Percentiles rank a stretch among this genome's conserved stretches.
Evolutionary conservation across 108 stramenopile genomes (phyloP).

Genomic region (Pseudonitzschia pungens): DNA sequence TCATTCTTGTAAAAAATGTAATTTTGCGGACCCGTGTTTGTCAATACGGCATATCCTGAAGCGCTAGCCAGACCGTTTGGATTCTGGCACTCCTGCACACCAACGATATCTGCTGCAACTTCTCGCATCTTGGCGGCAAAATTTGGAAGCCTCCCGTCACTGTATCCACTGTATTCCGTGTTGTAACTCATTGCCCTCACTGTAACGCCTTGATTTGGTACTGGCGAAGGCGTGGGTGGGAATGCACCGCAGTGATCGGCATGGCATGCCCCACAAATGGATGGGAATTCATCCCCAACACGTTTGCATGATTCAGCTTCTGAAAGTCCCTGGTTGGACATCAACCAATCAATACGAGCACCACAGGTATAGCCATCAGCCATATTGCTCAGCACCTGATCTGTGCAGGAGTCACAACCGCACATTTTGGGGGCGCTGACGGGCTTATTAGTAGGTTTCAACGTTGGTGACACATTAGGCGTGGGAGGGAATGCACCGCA

Average conservation of each 20-base stretch:
- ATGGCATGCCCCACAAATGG: background rate
- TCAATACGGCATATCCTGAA: background rate
- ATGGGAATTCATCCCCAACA: constrained; percentile 8
- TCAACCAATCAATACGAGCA: background rate
- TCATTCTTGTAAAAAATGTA: background rate
- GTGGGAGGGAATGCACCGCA: too few relatives aligned
- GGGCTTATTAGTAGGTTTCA: too few relatives aligned
- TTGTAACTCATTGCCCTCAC: constrained; percentile 4
- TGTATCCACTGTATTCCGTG: background rate
- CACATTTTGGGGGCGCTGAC: background rate
- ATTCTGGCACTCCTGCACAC: constrained; percentile 2
- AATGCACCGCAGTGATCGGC: background rate
- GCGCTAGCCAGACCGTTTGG: background rate
- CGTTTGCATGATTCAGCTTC: background rate
- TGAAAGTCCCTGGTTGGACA: background rate
- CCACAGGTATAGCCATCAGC: background rate
- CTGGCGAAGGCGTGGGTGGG: background rate
- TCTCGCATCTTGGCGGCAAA: background rate
- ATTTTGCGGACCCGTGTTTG: background rate
- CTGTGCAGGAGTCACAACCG: background rate
- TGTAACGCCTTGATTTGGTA: background rate
- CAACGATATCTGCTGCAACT: background rate
- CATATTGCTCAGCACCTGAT: background rate
- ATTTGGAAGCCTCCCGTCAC: background rate
- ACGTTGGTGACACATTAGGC: too few relatives aligned